Percentiles rank a stretch among this genome's conserved stretches.
Evolutionary conservation across 2,329 filamentous ascomycete genomes (phyloP).

Genomic region (Fusarium clavum): DNA sequence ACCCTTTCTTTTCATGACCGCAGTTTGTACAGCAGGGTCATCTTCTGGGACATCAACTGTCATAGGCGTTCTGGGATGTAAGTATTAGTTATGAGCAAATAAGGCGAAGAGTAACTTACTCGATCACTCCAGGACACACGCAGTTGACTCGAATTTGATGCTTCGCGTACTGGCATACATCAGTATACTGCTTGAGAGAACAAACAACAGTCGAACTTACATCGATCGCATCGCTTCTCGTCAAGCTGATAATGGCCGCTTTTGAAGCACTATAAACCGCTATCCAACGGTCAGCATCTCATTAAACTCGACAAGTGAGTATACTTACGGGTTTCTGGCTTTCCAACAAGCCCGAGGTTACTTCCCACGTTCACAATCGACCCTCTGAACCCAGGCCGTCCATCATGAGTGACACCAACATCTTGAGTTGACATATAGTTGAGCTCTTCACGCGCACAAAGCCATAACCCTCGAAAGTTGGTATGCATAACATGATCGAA

Average conservation of each 20-base stretch:
- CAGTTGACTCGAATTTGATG: slow-evolving; percentile 60
- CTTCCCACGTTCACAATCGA: slow-evolving; percentile 60
- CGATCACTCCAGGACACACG: slow-evolving; percentile 60
- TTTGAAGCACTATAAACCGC: slow-evolving; percentile 60
- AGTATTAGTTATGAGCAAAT: background rate
- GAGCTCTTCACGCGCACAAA: slow-evolving; percentile 57
- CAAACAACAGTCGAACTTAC: slow-evolving; percentile 41
- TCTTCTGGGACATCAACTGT: slow-evolving; percentile 54
- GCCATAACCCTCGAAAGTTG: slow-evolving; percentile 60
- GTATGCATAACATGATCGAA: slow-evolving; percentile 58
- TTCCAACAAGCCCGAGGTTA: slow-evolving; percentile 56
- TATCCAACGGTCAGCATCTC: background rate
- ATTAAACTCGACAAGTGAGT: fast-evolving
- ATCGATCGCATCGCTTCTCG: slow-evolving; percentile 60
- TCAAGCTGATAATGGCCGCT: slow-evolving; percentile 57
- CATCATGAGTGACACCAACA: slow-evolving; percentile 55
- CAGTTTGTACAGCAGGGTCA: slow-evolving; percentile 49
- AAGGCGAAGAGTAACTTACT: slow-evolving; percentile 39
- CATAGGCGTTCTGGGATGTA: slow-evolving; percentile 53
- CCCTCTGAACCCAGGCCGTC: slow-evolving; percentile 53
- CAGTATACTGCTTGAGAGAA: background rate
- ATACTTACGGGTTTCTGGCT: slow-evolving; percentile 55
- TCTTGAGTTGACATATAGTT: slow-evolving; percentile 58
- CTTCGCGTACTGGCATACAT: slow-evolving; percentile 53
- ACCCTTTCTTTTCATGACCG: slow-evolving; percentile 55